Percentiles rank a stretch among this genome's conserved stretches.
Conservation (phyloP, 371 early-diverging fungal species). For the Mortierella sp. region DNA sequence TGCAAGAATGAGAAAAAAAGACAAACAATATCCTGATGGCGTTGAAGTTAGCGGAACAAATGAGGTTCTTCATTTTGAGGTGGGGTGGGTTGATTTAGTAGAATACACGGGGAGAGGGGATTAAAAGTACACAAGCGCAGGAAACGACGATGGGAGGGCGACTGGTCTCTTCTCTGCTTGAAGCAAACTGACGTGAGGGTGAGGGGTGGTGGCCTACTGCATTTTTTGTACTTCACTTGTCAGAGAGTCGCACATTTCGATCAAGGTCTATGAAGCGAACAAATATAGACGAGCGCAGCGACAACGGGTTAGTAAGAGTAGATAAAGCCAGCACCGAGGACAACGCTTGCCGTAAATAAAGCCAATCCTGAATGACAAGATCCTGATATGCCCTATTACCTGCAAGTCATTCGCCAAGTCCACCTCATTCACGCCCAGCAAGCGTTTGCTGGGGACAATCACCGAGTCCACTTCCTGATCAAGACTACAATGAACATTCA, state of each 20-base stretch:
- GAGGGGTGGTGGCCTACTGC: neutral
- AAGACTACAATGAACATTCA: constrained; percentile 20
- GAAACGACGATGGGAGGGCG: neutral
- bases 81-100: neutral
- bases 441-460: neutral
- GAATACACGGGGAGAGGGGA: neutral
- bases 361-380: neutral
- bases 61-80: neutral
- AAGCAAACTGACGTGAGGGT: neutral
- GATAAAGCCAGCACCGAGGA: too few species aligned
- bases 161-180: neutral
- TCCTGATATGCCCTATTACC: constrained; percentile 17
- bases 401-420: constrained; percentile 32
- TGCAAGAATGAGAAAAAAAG: neutral
- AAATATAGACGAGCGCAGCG: neutral
- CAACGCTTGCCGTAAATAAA: neutral
- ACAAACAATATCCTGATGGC: too few species aligned
- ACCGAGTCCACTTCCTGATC: constrained; percentile 29
- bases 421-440: constrained; percentile 12
- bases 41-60: neutral
- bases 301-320: neutral
- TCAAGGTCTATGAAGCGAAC: constrained; percentile 22
- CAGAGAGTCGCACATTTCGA: constrained; percentile 35
- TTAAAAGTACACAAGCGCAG: neutral
- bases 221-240: neutral